phyloP scores from a whole-genome alignment of 23 red algal genomes.

The Agarophyton chilense region DNA sequence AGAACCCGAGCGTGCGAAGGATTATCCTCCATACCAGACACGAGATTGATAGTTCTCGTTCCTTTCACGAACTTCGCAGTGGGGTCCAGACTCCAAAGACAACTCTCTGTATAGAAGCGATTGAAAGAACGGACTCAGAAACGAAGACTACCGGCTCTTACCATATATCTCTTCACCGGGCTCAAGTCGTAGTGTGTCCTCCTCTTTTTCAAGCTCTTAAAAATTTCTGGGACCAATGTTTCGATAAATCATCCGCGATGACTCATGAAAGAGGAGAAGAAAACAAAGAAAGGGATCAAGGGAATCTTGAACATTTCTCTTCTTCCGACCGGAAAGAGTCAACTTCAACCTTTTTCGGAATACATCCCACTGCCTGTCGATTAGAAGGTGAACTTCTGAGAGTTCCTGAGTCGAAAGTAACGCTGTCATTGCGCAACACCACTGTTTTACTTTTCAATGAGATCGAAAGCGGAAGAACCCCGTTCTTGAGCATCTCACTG shows the following conservation, averaged over 20 bases:
- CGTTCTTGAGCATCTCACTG: not conserved
- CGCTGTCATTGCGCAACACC: not conserved
- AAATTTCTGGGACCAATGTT: slow-evolving; percentile 22
- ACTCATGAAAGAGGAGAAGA: not conserved
- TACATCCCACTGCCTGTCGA: not conserved
- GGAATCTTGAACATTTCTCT: not conserved
- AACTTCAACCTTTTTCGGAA: not conserved
- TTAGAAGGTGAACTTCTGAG: not conserved
- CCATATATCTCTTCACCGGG: not conserved
- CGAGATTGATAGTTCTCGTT: not conserved
- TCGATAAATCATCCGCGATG: not conserved
- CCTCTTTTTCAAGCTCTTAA: not conserved
- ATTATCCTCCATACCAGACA: slow-evolving; percentile 21
- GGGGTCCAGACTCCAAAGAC: not conserved
- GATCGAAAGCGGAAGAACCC: not conserved
- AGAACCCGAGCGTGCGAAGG: not conserved
- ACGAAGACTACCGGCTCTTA: not conserved
- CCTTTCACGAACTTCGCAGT: not conserved
- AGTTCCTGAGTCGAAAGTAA: slow-evolving; percentile 7
- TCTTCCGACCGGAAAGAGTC: not conserved
- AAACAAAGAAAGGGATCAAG: not conserved
- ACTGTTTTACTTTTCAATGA: not conserved
- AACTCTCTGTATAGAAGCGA: slow-evolving; percentile 19
- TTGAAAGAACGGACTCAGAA: slow-evolving; percentile 5
- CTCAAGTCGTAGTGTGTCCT: not conserved